Conservation (phyloP, 2,329 filamentous ascomycete genomes). For the Talaromyces sp. region DNA sequence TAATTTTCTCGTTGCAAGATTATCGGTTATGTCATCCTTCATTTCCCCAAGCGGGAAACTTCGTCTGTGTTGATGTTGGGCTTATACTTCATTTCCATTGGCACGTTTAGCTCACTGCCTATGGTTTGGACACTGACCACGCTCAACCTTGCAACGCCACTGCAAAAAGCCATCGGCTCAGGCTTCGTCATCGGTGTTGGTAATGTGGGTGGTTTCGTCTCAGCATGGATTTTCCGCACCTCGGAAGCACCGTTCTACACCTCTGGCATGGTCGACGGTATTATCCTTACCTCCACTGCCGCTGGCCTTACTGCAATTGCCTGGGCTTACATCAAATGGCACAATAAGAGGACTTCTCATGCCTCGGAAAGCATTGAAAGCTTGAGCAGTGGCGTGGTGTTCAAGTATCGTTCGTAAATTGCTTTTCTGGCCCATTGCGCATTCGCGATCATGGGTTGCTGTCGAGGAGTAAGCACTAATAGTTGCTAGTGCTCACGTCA, state of each 20-base stretch:
- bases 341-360: not conserved
- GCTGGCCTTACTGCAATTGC: not conserved
- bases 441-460: too few relatives aligned
- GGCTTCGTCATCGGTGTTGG: conserved; percentile 8
- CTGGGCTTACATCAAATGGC: conserved; percentile 8
- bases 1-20: not conserved
- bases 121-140: conserved; percentile 11
- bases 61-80: not conserved
- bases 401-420: not conserved
- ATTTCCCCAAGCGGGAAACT: not conserved
- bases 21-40: conserved; percentile 4
- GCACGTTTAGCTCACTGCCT: conserved; percentile 6
- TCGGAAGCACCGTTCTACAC: not conserved
- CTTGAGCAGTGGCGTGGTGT: conserved; percentile 5
- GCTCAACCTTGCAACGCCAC: conserved; percentile 2
- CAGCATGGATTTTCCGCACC: conserved; percentile 8
- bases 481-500: too few relatives aligned
- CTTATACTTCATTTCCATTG: conserved; percentile 8
- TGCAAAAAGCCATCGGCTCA: conserved; percentile 7
- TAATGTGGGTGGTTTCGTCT: conserved; percentile 4
- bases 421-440: too few relatives aligned
- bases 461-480: too few relatives aligned
- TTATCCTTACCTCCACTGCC: conserved; percentile 4
- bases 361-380: not conserved
- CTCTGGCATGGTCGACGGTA: conserved; percentile 1